Conservation (phyloP, 108 stramenopile genomes). For the Tribonema minus region DNA sequence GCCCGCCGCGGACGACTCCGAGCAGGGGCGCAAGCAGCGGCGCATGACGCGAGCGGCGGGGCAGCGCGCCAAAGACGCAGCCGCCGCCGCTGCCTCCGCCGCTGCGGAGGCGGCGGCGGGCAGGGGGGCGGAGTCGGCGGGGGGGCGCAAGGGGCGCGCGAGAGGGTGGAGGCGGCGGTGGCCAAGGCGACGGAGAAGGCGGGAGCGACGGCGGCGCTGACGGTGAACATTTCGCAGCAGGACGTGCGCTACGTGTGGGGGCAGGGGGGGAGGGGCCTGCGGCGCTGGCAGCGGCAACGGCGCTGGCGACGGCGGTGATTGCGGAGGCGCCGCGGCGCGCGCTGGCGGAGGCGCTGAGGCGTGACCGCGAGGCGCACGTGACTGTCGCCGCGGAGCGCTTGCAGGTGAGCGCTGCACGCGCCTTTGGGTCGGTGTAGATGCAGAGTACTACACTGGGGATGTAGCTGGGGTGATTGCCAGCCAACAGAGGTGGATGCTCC, state of each 20-base stretch:
- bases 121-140: neutral
- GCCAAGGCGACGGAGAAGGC: neutral
- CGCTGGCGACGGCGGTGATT: too few species aligned
- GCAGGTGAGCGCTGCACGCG: conserved; percentile 1
- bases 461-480: too few species aligned
- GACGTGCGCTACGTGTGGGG: too few species aligned
- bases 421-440: neutral
- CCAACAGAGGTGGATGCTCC: too few species aligned
- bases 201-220: too few species aligned
- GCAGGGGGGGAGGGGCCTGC: too few species aligned
- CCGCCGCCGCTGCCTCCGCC: neutral
- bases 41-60: too few species aligned
- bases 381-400: neutral
- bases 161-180: conserved; percentile 14
- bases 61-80: too few species aligned
- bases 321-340: conserved; percentile 7
- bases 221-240: too few species aligned
- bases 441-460: too few species aligned
- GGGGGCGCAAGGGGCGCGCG: neutral
- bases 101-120: neutral
- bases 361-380: conserved; percentile 6
- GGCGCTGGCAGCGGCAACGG: too few species aligned
- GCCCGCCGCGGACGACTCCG: neutral
- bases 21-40: neutral
- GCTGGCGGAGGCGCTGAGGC: neutral